These are phyloP conservation scores for Ilyonectria sp. DNA, from an alignment of 2,329 filamentous ascomycete species.

Conservation along the genomic window DNA sequence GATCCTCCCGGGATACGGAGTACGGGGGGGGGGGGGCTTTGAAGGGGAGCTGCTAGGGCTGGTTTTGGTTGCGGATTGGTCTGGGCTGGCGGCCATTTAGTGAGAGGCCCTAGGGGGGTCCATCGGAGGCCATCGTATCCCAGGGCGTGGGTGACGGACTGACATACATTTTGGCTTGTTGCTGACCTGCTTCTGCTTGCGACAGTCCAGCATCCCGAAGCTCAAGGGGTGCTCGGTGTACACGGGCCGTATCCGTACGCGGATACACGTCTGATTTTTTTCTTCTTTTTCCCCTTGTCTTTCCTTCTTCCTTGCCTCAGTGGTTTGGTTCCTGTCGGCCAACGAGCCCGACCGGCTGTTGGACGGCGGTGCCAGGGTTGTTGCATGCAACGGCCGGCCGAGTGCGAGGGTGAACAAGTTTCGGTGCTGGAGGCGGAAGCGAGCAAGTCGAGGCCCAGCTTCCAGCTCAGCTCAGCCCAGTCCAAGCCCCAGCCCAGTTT, in stretches of 20 bases:
- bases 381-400: too few species aligned
- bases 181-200: not conserved
- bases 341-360: not conserved
- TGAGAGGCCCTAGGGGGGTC: too few species aligned
- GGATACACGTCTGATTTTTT: not conserved
- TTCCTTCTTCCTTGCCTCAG: not conserved
- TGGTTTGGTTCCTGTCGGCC: not conserved
- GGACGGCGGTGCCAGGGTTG: too few species aligned
- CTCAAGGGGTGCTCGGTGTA: not conserved
- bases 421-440: too few species aligned
- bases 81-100: too few species aligned
- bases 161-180: not conserved
- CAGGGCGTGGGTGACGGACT: too few species aligned
- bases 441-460: too few species aligned
- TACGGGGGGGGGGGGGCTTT: slow-evolving; percentile 13
- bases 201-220: not conserved
- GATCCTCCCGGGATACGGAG: slow-evolving; percentile 31
- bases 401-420: too few species aligned
- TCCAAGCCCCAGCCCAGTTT: not conserved
- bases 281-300: not conserved
- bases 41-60: too few species aligned
- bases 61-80: too few species aligned
- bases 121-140: too few species aligned
- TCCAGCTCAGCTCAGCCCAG: slow-evolving; percentile 4
- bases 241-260: not conserved